Evolutionary conservation across 176 grass and related monocot genomes (phyloP), one percentile per base, ranked within the genome.

Genomic region (Eragrostis curvula): DNA sequence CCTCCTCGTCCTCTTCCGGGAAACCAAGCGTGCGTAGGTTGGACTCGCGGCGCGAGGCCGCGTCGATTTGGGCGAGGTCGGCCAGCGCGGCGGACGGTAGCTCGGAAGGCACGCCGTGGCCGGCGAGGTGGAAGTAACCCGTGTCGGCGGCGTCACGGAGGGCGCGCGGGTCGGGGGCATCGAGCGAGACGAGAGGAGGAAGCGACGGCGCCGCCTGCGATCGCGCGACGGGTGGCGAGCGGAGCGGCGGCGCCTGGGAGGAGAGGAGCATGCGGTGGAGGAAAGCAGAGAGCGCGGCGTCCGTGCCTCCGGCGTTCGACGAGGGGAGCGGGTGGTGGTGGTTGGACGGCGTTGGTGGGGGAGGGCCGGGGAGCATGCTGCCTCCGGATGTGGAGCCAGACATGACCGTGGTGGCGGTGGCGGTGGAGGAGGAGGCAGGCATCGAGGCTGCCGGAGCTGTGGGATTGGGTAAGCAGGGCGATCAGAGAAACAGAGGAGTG

Each of bases 121-220:
- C 81, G 36, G 49, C 39, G 73, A 98, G 67, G 77, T 98, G 95
- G 88, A 98, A 98, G 84, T 91, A 91, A 42, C 95, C 92, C 74
- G 68, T 61, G 41, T 72, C 88, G 61, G 84, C 81, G 36, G 88
- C 86, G 74, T 72, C 80, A 74, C 78, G 81, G 44, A 91, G 66
- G 32, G 66, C 44, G 78, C 21, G 44, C 5, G 8, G 41, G 41
- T 57, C 84, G 21, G 70, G 70, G 41, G 63, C 30, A 2, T 50
- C 83, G 16, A 95, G 60, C 44, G 72, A 91, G 14, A 95, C 81
- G 14, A 91, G 17, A 8, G 88, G 86, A 17, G 86, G 78, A 4
- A 66, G 79, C 3, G 56, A 69, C 14, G 58, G 18, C 5, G 60
- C 3, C 10, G 59, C 25, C 43, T 23, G 59, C 0, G 36, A 64